Base-by-base conservation (phyloP, 1,284 basidiomycete species). In the Ustilago lituana region DNA sequence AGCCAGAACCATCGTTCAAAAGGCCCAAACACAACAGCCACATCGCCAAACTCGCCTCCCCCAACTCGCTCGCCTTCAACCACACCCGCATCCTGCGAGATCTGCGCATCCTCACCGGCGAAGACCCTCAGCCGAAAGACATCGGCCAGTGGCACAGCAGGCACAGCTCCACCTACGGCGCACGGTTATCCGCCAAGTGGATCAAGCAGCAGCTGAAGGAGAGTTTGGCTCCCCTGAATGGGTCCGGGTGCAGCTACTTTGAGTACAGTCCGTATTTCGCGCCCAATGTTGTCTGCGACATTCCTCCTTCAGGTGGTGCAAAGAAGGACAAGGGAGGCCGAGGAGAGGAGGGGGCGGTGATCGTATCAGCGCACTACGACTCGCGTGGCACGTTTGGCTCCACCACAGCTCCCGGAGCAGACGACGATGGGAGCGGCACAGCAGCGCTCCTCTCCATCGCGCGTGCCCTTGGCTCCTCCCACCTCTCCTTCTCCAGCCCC, bases 281-380 rank as follows among this genome's bases (percentile, higher is more conserved):
- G 17, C 74, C 74, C 22, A 76, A 76, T 33, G 45, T 76, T 20
- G 70, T 76, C 1, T 76, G 74, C 33, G 35, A 41, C n/a, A 57
- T 76, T 20, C 49, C 60, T 8, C n/a, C 40, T 0, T 27, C 36
- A 7, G 1, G 9, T 11, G 2, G 14, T 0, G 9, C 14, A 15
- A 12, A 32, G 19, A 17, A 23, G 5, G 17, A 22, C 19, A 36
- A 24, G 22, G 32, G 15, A n/a, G 31, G 45, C 24, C 14, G 10
- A 12, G 15, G 19, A 44, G 63, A 50, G 2, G 56, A 60, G n/a
- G 76, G 66, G 26, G 57, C 51, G 29, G 78, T 82, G 15, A 35
- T 83, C 3, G 24, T 83, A 5, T 76, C 73, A 5, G 82, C 80
- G 8, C 79, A 80, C 38, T 75, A 77, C 48, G 78, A 80, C 37